Percentiles rank a stretch among this genome's conserved stretches.
Conservation (phyloP, 1,284 basidiomycete genomes). For the Coniophora puteana region DNA sequence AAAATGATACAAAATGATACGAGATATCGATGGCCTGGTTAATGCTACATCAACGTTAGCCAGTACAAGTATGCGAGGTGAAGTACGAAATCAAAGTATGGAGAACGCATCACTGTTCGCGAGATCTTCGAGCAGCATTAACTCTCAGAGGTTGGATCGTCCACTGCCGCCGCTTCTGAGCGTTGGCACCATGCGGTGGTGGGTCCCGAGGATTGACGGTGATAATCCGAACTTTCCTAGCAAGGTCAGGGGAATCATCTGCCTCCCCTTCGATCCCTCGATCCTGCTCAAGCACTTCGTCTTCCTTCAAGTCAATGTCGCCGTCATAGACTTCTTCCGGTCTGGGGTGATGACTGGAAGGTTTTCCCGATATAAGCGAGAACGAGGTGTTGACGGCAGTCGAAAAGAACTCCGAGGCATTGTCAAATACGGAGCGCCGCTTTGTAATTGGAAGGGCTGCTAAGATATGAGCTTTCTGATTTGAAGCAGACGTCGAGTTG, state of each 20-base stretch:
- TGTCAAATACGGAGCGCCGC: constrained; percentile 63
- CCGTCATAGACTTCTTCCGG: constrained; percentile 63
- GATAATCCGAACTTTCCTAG: constrained; percentile 40
- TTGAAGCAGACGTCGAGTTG: too few relatives aligned
- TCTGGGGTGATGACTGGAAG: too few relatives aligned
- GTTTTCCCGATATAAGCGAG: constrained; percentile 45
- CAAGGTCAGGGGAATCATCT: constrained; percentile 61
- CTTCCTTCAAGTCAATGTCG: constrained; percentile 67
- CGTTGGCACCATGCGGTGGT: constrained; percentile 16
- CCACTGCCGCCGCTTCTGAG: constrained; percentile 28
- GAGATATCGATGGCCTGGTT: too few relatives aligned
- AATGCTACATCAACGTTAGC: too few relatives aligned
- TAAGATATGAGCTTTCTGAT: constrained; percentile 55
- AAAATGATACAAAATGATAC: too few relatives aligned
- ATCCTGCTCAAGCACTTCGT: constrained; percentile 75
- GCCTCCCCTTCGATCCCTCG: constrained; percentile 70
- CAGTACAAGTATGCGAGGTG: too few relatives aligned
- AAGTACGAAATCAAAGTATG: too few relatives aligned
- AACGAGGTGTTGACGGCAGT: constrained; percentile 49
- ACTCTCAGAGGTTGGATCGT: constrained; percentile 22
- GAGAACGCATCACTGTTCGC: too few relatives aligned
- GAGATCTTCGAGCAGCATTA: constrained; percentile 20
- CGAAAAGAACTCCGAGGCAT: constrained; percentile 61
- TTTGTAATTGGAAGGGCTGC: constrained; percentile 61
- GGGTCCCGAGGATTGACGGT: constrained; percentile 15